phyloP scores from a whole-genome alignment of 2,329 filamentous ascomycete species.

The Diaporthe humulicola region DNA sequence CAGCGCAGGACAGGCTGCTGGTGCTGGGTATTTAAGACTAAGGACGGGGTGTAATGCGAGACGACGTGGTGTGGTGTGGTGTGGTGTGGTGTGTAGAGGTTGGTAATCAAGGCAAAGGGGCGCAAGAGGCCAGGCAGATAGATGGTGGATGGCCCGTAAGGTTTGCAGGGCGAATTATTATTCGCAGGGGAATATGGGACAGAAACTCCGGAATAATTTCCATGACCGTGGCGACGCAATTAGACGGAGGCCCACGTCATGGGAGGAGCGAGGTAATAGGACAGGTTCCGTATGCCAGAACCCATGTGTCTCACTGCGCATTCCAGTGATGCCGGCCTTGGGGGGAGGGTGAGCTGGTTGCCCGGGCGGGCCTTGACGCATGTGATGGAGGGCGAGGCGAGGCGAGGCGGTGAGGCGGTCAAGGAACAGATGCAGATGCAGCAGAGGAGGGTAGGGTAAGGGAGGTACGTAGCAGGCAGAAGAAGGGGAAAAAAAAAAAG shows the following conservation, averaged over 20 bases:
- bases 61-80: neutral
- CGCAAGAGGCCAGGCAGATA: constrained; percentile 28
- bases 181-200: constrained; percentile 28
- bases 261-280: constrained; percentile 25
- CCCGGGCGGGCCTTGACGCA: constrained; percentile 29
- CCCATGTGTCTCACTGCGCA: constrained; percentile 39
- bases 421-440: constrained; percentile 34
- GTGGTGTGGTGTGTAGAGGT: constrained; percentile 2
- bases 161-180: constrained; percentile 27
- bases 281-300: constrained; percentile 32
- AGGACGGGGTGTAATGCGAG: constrained; percentile 8
- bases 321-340: constrained; percentile 36
- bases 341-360: constrained; percentile 11
- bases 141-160: constrained; percentile 10
- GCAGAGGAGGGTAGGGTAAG: constrained; percentile 6
- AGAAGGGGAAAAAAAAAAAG: neutral
- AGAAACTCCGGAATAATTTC: constrained; percentile 25
- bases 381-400: constrained; percentile 38
- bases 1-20: neutral
- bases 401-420: constrained; percentile 41
- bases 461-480: neutral
- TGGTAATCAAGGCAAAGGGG: constrained; percentile 21
- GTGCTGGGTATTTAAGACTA: constrained; percentile 5
- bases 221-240: constrained; percentile 11
- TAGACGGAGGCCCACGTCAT: constrained; percentile 1